phyloP scores from a whole-genome alignment of 257 asterid genomes.

The Coffea canephora region DNA sequence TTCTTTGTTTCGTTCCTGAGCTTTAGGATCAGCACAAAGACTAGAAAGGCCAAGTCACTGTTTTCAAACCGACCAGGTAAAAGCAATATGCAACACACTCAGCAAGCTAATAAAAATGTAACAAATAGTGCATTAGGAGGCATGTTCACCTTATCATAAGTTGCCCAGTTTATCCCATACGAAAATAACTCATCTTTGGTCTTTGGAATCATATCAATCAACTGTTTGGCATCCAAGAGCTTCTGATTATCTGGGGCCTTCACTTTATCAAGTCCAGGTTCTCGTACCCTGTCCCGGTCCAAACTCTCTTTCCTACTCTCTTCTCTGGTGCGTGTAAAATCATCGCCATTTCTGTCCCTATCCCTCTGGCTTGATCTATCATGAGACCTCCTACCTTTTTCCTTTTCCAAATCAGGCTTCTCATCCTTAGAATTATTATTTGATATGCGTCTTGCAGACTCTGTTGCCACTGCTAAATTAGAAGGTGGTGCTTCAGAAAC shows the following conservation, averaged over 20 bases:
- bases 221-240: conserved; percentile 88
- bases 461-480: conserved; percentile 62
- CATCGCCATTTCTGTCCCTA: conserved; percentile 67
- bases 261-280: conserved; percentile 40
- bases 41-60: not conserved
- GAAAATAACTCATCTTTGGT: conserved; percentile 94
- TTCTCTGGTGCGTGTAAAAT: conserved; percentile 43
- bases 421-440: conserved; percentile 62
- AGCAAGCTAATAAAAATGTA: not conserved
- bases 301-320: conserved; percentile 55
- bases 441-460: conserved; percentile 62
- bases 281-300: conserved; percentile 54
- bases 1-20: not conserved
- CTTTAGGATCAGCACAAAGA: not conserved
- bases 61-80: not conserved
- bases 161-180: conserved; percentile 78
- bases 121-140: not conserved
- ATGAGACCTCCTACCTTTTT: conserved; percentile 61
- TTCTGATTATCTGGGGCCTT: conserved; percentile 73
- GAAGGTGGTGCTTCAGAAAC: conserved; percentile 53
- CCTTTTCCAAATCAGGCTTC: conserved; percentile 64
- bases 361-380: conserved; percentile 78
- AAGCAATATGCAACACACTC: not conserved
- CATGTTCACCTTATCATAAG: conserved; percentile 76
- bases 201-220: conserved; percentile 96